Evolutionary conservation across 768 basidiomycete species (phyloP), one percentile per base, ranked within the genome.

Genomic region (Termitomyces sp.): DNA sequence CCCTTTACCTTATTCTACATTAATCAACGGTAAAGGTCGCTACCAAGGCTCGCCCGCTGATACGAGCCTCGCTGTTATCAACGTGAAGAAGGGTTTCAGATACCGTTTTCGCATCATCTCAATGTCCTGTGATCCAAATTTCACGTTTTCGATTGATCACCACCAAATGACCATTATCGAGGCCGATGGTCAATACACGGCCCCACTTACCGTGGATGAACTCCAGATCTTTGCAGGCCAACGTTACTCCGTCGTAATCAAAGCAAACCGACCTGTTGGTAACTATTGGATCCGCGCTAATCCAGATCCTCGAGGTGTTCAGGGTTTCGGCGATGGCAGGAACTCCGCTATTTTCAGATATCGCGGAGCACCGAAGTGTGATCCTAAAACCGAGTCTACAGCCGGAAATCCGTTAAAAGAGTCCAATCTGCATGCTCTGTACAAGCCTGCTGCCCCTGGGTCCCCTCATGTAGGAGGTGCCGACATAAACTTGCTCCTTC

Each of bases 301-400:
- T 48, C 67, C 67, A 47, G 61, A 64, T 56, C 53, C 56, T 32
- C 58, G 68, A 1, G 15, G 50, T 20, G 31, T 18, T 3, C 53
- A 50, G 11, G 71, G 61, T 9, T 77, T 76, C 50, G 60, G 53
- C 0, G 68, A 65, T 20, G 74, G 74, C 9, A 68, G 75, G 54
- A 81, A 79, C 63, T 71, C 70, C 43, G 83, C 80, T 3, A 81
- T 84, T 52, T 63, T 84, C 35, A 73, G 79, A 49, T 84, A 84
- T 53, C 61, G 31, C 1, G 77, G 76, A n/a, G 83, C 82, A 10
- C 57, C 68, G 0, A 52, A 47, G n/a, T 55, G 58, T 10, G 81
- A 84, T 32, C 83, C 83, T 5, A 70, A 68, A 1, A 74, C 73
- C 33, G 48, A 62, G 50, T 7, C 60, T 48, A 49, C 54, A 20